A percentile compares a stretch with the other conserved stretches of the same genome.
These are phyloP conservation scores for Sphenostylis stenocarpa DNA, from an alignment of 306 rosid species.

Conservation along the genomic window DNA sequence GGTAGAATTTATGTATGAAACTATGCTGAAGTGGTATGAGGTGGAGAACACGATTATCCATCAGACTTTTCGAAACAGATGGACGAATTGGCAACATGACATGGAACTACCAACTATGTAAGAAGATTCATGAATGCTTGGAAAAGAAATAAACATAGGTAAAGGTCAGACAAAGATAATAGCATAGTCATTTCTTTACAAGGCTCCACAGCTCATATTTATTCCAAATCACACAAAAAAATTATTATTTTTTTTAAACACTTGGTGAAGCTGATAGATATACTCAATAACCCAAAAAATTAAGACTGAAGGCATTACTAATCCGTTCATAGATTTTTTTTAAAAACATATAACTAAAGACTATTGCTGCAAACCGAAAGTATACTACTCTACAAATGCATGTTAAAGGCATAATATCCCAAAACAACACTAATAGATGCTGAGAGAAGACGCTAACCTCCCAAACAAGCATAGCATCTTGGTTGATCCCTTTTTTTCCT, in stretches of 20 bases:
- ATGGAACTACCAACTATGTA: not conserved
- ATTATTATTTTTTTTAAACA: not conserved
- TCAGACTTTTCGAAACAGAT: not conserved
- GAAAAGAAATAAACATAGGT: not conserved
- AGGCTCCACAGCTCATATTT: not conserved
- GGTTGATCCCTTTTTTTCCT: conserved; percentile 88
- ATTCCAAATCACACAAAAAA: conserved; percentile 1
- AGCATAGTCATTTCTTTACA: not conserved
- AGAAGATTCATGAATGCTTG: not conserved
- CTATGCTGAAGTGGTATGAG: not conserved
- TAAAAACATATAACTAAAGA: not conserved
- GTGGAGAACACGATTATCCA: not conserved
- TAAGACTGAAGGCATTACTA: not conserved
- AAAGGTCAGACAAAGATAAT: not conserved
- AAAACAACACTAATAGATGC: not conserved
- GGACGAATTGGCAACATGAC: not conserved
- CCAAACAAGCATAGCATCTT: conserved; percentile 98
- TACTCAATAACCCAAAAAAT: not conserved
- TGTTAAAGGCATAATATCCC: conserved; percentile 14
- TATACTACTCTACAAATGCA: not conserved
- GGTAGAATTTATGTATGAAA: not conserved
- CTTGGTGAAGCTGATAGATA: conserved; percentile 3
- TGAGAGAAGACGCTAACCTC: conserved; percentile 57
- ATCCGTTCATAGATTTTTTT: not conserved
- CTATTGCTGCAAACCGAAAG: not conserved